Base-by-base conservation (phyloP, 768 basidiomycete species). In the Epithele typhae region DNA sequence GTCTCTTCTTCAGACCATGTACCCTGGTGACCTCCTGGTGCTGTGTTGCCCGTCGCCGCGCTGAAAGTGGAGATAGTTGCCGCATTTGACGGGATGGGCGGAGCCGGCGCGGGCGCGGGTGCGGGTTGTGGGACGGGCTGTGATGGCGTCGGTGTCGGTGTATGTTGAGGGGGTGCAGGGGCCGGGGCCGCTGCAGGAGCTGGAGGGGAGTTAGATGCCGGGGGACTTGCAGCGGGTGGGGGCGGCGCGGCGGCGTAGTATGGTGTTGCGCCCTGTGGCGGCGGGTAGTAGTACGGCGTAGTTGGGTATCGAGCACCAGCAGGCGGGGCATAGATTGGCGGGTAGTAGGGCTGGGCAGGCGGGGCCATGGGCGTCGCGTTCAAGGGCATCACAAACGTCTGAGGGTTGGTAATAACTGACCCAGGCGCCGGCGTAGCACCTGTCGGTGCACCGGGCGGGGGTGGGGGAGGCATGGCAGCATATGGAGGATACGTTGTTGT, bases 1-100 rank as follows among this genome's bases (percentile, higher is more conserved):
- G 76, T 78, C 59, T 92, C 89, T 48, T 84, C 85, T 6, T 87
- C 83, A 3, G 84, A 77, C 89, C 88, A 91, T 6, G 84, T 73
- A 0, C 86, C 87, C 41, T 84, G 81, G 44, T 80, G 81, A 49
- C 77, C 75, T 3, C 58, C 61, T 1, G 63, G 56, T 22, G 63
- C 55, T 2, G 52, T 45, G 25, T 54, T 54, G 12, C 59, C 60
- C 3, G 60, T 61, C 1, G 57, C 50, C 8, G 59, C 59, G 41
- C 45, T 61, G 52, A 59, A 61, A 0, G 58, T 53, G 1, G 62
- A 55, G 9, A 59, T 45, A 1, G 60, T 52, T 0, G 48, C 52
- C 3, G 57, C 53, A 22, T 55, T 43, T 8, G 59, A 36, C 9
- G 55, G 34, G 0, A 55, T n/a, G 3, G 51, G 43, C 15, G 52